A percentile compares a stretch with the other conserved stretches of the same genome.
phyloP scores from a whole-genome alignment of 1,284 basidiomycete genomes.

The Ceratobasidium theobromae region DNA sequence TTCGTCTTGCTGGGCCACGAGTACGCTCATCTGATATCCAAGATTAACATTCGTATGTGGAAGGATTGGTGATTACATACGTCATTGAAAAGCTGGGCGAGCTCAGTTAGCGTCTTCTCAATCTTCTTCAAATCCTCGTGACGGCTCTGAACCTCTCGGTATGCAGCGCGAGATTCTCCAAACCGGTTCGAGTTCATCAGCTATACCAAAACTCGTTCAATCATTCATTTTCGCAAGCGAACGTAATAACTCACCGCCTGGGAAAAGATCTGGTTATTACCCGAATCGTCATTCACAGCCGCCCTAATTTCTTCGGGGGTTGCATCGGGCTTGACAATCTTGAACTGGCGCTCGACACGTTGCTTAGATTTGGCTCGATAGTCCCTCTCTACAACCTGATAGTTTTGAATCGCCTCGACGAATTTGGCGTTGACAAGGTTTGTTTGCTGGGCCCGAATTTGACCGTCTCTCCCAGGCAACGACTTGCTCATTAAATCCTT shows the following conservation, averaged over 20 bases:
- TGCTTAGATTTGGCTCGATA: constrained; percentile 93
- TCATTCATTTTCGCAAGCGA: background rate
- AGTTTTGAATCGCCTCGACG: constrained; percentile 80
- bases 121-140: constrained; percentile 61
- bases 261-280: constrained; percentile 53
- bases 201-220: constrained; percentile 41
- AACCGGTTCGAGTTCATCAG: constrained; percentile 57
- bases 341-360: constrained; percentile 93
- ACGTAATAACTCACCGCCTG: constrained; percentile 49
- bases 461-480: constrained; percentile 72
- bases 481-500: constrained; percentile 75
- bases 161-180: constrained; percentile 56
- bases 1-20: constrained; percentile 57
- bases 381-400: constrained; percentile 90
- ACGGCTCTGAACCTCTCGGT: constrained; percentile 59
- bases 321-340: constrained; percentile 70
- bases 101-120: constrained; percentile 59
- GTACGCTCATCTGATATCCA: constrained; percentile 48
- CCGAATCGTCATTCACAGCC: constrained; percentile 53
- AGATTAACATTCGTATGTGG: background rate
- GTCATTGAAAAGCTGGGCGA: constrained; percentile 62
- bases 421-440: constrained; percentile 75
- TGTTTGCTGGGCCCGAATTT: constrained; percentile 83
- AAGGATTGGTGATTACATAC: constrained; percentile 38
- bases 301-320: constrained; percentile 56